phyloP scores from a whole-genome alignment of 1,139 yeast genomes.

The Yamadazyma dushanensis region DNA sequence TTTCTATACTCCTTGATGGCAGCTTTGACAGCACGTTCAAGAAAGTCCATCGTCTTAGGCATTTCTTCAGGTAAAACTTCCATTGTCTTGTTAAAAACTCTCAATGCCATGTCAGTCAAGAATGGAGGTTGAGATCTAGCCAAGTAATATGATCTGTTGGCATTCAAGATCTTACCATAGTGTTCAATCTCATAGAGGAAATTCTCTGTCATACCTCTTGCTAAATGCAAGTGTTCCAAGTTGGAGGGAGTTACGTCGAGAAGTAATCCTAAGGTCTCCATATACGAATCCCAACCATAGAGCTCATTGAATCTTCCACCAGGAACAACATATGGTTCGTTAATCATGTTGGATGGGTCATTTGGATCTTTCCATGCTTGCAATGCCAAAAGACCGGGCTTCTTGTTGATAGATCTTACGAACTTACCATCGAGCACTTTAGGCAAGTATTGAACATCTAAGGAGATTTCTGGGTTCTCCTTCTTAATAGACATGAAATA shows the following conservation, averaged over 20 bases:
- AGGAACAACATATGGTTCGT: slow-evolving; percentile 91
- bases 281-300: slow-evolving; percentile 98
- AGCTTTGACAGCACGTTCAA: slow-evolving; percentile 65
- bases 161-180: slow-evolving; percentile 91
- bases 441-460: slow-evolving; percentile 78
- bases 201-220: slow-evolving; percentile 91
- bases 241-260: slow-evolving; percentile 59
- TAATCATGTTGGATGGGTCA: slow-evolving; percentile 53
- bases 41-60: slow-evolving; percentile 53
- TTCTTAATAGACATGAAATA: slow-evolving; percentile 60
- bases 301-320: slow-evolving; percentile 97
- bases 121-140: slow-evolving; percentile 98
- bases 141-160: slow-evolving; percentile 88
- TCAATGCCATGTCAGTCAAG: slow-evolving; percentile 85
- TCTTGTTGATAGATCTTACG: slow-evolving; percentile 73
- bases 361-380: slow-evolving; percentile 60
- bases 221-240: slow-evolving; percentile 47
- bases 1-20: slow-evolving; percentile 84
- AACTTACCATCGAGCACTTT: slow-evolving; percentile 62
- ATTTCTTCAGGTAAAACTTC: slow-evolving; percentile 37
- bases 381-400: slow-evolving; percentile 85
- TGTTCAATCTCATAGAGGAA: slow-evolving; percentile 87
- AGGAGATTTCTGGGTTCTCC: slow-evolving; percentile 53
- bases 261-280: slow-evolving; percentile 83
- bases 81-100: slow-evolving; percentile 62